A percentile compares a stretch with the other conserved stretches of the same genome.
Conservation (phyloP, 805 yeast species). For the Blastobotrys mokoenaii region DNA sequence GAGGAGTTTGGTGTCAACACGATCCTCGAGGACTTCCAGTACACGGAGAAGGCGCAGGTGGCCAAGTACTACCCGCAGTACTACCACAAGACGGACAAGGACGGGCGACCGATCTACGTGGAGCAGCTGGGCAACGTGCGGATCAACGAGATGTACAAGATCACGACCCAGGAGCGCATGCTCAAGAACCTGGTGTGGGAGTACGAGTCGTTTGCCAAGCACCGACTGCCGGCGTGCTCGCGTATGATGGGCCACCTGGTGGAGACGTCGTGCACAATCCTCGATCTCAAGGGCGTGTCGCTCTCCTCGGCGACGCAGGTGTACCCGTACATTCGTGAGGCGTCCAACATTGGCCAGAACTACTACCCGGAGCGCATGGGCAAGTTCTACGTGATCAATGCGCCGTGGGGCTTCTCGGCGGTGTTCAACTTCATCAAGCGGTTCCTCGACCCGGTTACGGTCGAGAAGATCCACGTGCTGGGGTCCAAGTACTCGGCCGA, state of each 20-base stretch:
- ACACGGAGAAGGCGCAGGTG: slow-evolving; percentile 85
- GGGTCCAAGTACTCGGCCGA: slow-evolving; percentile 75
- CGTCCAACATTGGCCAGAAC: slow-evolving; percentile 90
- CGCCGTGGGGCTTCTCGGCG: slow-evolving; percentile 95
- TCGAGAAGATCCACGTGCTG: slow-evolving; percentile 83
- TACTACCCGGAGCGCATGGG: slow-evolving; percentile 99
- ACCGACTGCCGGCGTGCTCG: slow-evolving; percentile 90
- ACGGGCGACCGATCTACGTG: slow-evolving; percentile 91
- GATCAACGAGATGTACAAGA: slow-evolving; percentile 81
- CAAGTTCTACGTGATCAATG: slow-evolving; percentile 87
- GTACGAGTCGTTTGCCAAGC: slow-evolving; percentile 79
- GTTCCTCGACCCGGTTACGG: slow-evolving; percentile 95
- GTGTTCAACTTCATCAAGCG: slow-evolving; percentile 89
- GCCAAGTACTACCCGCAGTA: slow-evolving; percentile 92
- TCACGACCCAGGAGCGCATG: slow-evolving; percentile 95
- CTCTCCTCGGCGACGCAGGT: slow-evolving; percentile 79
- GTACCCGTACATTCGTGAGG: slow-evolving; percentile 80
- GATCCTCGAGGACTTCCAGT: slow-evolving; percentile 77
- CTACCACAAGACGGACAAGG: slow-evolving; percentile 93
- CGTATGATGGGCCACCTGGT: slow-evolving; percentile 68
- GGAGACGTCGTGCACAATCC: slow-evolving; percentile 93
- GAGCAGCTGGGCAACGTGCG: slow-evolving; percentile 92
- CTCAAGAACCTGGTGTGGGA: slow-evolving; percentile 94
- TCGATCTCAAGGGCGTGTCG: slow-evolving; percentile 92
- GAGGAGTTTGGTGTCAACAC: slow-evolving; percentile 78